phyloP scores from a whole-genome alignment of 1,284 basidiomycete genomes.

The Retiboletus fuscus region DNA sequence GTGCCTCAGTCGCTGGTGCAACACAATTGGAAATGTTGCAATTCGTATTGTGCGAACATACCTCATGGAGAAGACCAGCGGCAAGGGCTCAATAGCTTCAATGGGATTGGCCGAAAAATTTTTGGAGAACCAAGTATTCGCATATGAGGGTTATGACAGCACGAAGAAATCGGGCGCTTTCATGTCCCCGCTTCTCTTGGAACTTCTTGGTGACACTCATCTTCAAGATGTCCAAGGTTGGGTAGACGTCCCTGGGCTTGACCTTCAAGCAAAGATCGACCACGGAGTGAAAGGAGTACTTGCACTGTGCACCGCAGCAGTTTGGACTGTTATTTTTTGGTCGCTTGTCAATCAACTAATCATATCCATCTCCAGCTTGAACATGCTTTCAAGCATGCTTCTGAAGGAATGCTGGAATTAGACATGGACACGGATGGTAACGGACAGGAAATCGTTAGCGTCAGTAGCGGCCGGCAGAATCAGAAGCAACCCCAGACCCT shows the following conservation, averaged over 20 bases:
- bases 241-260: slow-evolving; percentile 1
- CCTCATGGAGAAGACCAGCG: neutral
- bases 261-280: neutral
- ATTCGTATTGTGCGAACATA: neutral
- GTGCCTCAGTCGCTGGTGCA: neutral
- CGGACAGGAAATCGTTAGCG: too few species aligned
- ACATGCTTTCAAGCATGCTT: too few species aligned
- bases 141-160: neutral
- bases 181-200: neutral
- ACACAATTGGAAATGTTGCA: neutral
- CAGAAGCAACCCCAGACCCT: too few species aligned
- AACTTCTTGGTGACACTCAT: neutral
- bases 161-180: neutral
- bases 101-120: neutral
- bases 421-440: too few species aligned
- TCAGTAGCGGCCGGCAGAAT: too few species aligned
- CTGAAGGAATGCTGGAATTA: too few species aligned
- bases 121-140: neutral
- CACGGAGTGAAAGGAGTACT: neutral
- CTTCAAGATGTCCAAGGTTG: neutral
- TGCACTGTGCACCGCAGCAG: neutral
- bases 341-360: too few species aligned
- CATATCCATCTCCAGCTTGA: too few species aligned
- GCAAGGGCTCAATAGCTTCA: neutral
- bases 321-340: too few species aligned